These are phyloP conservation scores for Talaromyces trachyspermus DNA, from an alignment of 495 filamentous ascomycete genomes.

Conservation along the genomic window DNA sequence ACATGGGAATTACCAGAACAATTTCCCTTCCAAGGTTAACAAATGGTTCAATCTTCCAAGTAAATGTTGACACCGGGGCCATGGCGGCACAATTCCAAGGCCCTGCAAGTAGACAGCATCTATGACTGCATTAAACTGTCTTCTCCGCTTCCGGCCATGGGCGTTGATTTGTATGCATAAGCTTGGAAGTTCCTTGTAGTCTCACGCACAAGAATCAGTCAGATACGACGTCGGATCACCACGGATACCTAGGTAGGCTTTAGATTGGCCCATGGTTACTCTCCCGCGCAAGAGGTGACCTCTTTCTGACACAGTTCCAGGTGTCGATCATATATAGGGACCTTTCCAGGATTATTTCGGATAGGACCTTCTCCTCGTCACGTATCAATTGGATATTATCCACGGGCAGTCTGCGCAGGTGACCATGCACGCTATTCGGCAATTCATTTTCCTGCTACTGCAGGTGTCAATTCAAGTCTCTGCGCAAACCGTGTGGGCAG, in stretches of 20 bases:
- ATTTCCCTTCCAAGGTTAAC: no score
- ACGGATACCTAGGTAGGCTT: neutral
- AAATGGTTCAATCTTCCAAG: no score
- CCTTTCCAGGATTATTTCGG: neutral
- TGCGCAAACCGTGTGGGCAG: conserved; percentile 51
- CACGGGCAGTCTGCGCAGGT: neutral
- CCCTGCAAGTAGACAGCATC: neutral
- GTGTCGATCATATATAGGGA: neutral
- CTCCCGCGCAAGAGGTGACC: neutral
- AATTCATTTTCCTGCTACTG: neutral
- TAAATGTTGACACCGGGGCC: no score
- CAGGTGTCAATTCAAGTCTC: neutral
- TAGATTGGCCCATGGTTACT: neutral
- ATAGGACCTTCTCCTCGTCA: neutral
- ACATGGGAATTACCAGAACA: no score
- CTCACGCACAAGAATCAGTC: neutral
- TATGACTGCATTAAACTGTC: neutral
- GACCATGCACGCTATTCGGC: neutral
- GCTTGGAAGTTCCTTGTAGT: neutral
- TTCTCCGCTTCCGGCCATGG: neutral
- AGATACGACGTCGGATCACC: neutral
- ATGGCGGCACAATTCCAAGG: no score
- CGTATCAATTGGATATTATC: neutral
- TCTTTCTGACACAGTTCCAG: conserved; percentile 3
- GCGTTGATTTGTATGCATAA: neutral